Conservation (phyloP, 2,329 filamentous ascomycete genomes). For the Colletotrichum somersetense region DNA sequence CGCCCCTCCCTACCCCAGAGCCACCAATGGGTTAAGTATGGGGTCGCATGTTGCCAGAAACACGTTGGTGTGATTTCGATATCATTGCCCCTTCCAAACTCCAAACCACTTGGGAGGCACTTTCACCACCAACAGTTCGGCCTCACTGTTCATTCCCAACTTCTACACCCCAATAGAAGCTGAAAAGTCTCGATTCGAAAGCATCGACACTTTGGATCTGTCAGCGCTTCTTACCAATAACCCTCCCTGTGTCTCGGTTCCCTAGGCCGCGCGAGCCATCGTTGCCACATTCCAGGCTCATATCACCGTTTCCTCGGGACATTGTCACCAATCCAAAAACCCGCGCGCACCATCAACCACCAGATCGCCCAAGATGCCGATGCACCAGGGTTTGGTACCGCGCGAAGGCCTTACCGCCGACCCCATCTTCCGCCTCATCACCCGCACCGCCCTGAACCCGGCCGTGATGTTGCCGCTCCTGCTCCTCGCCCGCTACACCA, state of each 20-base stretch:
- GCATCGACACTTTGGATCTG: no score
- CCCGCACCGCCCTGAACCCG: slow-evolving; percentile 74
- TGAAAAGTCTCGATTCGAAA: background rate
- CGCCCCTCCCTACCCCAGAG: background rate
- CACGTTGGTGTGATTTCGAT: background rate
- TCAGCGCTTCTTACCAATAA: background rate
- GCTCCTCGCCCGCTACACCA: slow-evolving; percentile 73
- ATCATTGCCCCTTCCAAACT: background rate
- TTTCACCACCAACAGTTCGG: background rate
- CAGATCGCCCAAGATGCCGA: slow-evolving; percentile 31
- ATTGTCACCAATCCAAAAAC: background rate
- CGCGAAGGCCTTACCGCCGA: slow-evolving; percentile 72
- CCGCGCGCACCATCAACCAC: background rate
- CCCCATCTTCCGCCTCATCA: slow-evolving; percentile 68
- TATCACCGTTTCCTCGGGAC: background rate
- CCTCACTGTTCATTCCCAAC: background rate
- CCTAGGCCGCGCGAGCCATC: background rate
- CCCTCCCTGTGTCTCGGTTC: no score
- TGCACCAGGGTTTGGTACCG: slow-evolving; percentile 66
- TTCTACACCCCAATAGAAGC: background rate
- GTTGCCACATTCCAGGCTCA: background rate
- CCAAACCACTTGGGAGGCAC: background rate
- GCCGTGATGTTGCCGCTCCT: slow-evolving; percentile 73
- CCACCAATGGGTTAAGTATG: slow-evolving; percentile 7
- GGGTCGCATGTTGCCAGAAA: background rate